Base-by-base conservation (phyloP, 2,329 filamentous ascomycete genomes). In the Aaosphaeria arxii region DNA sequence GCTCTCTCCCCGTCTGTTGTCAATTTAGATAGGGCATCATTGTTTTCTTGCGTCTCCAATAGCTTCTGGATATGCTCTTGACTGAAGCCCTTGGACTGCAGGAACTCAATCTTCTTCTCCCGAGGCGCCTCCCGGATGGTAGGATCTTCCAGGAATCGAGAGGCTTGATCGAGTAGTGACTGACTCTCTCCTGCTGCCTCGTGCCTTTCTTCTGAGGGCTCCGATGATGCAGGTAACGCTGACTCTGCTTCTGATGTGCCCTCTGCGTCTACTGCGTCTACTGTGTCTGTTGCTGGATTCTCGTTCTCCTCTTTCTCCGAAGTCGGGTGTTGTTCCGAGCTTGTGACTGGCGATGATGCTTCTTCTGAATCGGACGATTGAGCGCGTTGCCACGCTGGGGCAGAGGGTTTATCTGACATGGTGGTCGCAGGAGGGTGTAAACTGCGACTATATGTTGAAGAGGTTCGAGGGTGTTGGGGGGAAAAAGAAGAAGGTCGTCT, bases 71-170 rank as follows among this genome's bases (percentile, higher is more conserved):
- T 89, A 52, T 92, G 84, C 31, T 79, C 76, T 4, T 80, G 73
- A 4, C 72, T 73, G 6, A 96, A 74, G 4, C 89, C 89, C 67
- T 96, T 96, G 44, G 82, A 82, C 61, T 85, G 79, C 1, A 96
- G 74, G 58, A 96, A 96, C 6, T 81, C 80, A 17, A 81, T 75
- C 73, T 95, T 95, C 70, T 84, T 85, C 47, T 89, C 86, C 40
- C 78, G 77, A 0, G 86, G 77, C 32, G 86, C 83, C 68, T 86
- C 74, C 49, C 80, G 83, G 48, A 96, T 88, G 17, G 79, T 77
- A 6, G 88, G 83, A 51, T 95, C 86, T 44, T 88, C 76, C 4
- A 96, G 79, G 63, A 96, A 96, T 45, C 77, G 81, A 40, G 80
- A 78, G 30, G 91, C 90, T 63, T 90, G 83, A 11, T 89, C 83